These are phyloP conservation scores for Fusarium dlaminii DNA, from an alignment of 2,329 filamentous ascomycete species.

Conservation along the genomic window DNA sequence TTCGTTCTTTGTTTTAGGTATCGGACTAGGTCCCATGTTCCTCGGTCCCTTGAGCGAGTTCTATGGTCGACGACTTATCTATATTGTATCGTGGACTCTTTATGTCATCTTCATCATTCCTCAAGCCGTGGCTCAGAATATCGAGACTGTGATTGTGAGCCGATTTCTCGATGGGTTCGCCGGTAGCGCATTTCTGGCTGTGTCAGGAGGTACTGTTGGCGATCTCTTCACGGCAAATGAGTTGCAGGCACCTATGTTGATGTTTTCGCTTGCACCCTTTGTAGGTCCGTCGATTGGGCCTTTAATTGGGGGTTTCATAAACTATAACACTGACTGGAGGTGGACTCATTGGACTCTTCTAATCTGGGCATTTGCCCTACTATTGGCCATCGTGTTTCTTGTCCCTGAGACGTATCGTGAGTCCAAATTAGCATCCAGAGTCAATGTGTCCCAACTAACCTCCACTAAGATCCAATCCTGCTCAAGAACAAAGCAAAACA, in stretches of 20 bases:
- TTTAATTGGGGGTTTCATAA: slow-evolving; percentile 81
- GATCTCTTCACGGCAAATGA: slow-evolving; percentile 77
- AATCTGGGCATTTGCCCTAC: slow-evolving; percentile 78
- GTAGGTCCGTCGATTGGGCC: slow-evolving; percentile 69
- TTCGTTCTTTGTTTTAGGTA: slow-evolving; percentile 83
- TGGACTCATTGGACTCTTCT: slow-evolving; percentile 88
- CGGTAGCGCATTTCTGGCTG: slow-evolving; percentile 74
- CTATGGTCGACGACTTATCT: slow-evolving; percentile 84
- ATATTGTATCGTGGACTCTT: slow-evolving; percentile 76
- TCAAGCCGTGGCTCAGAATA: slow-evolving; percentile 81
- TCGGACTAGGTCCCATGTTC: slow-evolving; percentile 70
- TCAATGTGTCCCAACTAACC: slow-evolving; percentile 1
- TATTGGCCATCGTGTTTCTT: slow-evolving; percentile 71
- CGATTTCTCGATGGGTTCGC: slow-evolving; percentile 82
- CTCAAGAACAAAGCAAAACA: slow-evolving; percentile 76
- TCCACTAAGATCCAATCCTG: slow-evolving; percentile 66
- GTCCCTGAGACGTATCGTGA: slow-evolving; percentile 88
- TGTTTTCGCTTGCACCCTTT: slow-evolving; percentile 76
- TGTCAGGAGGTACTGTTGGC: slow-evolving; percentile 86
- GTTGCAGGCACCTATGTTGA: slow-evolving; percentile 83
- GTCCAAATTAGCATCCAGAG: slow-evolving; percentile 32
- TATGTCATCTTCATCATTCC: slow-evolving; percentile 86
- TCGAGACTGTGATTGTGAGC: slow-evolving; percentile 79
- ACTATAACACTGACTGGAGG: slow-evolving; percentile 76
- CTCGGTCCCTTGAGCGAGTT: slow-evolving; percentile 76